phyloP scores from a whole-genome alignment of 2,329 filamentous ascomycete genomes.

The Aspergillus sp. region DNA sequence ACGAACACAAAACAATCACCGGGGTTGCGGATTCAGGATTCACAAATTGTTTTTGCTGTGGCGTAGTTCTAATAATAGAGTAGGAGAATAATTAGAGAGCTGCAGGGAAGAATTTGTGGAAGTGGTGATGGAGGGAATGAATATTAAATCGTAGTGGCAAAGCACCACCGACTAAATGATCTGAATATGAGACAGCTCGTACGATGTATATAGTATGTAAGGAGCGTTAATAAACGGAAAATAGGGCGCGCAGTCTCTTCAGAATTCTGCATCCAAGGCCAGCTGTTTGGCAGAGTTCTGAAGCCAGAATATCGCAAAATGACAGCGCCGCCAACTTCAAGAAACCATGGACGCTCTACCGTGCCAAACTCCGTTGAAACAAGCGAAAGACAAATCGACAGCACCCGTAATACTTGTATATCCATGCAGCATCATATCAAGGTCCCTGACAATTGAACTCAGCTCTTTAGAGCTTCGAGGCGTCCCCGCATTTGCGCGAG shows the following conservation, averaged over 20 bases:
- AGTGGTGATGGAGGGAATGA: no score
- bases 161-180: no score
- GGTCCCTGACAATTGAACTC: conserved; percentile 24
- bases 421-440: background rate
- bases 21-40: no score
- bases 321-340: background rate
- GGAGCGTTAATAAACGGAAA: background rate
- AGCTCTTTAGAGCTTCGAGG: conserved; percentile 88
- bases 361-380: conserved; percentile 18
- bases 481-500: conserved; percentile 92
- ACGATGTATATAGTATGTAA: background rate
- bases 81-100: background rate
- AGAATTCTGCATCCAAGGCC: conserved; percentile 20
- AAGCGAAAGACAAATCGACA: background rate
- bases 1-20: background rate
- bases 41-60: background rate
- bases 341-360: conserved; percentile 12
- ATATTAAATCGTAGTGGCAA: background rate
- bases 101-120: no score
- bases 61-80: background rate
- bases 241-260: background rate
- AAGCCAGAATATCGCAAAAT: conserved; percentile 6
- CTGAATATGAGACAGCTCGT: background rate
- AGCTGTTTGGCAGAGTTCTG: conserved; percentile 22
- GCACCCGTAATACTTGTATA: background rate